Percentiles rank a stretch among this genome's conserved stretches.
These are phyloP conservation scores for Globisporangium nodosum DNA, from an alignment of 352 stramenopile genomes.

Conservation along the genomic window DNA sequence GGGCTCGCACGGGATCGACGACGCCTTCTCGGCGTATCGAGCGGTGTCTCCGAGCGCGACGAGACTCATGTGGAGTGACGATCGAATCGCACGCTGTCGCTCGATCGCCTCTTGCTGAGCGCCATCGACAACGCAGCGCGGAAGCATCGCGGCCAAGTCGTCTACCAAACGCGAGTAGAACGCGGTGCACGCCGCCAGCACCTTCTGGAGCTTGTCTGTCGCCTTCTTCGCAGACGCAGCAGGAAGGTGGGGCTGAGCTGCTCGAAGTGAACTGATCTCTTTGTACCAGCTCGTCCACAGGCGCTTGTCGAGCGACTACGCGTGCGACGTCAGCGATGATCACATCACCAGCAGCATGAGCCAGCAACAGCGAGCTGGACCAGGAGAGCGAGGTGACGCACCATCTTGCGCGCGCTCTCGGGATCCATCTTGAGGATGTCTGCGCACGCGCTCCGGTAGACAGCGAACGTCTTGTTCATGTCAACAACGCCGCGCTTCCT, in stretches of 20 bases:
- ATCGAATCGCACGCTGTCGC: constrained; percentile 14
- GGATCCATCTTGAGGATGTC: constrained; percentile 34
- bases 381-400: constrained; percentile 8
- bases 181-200: constrained; percentile 6
- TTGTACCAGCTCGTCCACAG: constrained; percentile 70
- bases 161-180: constrained; percentile 11
- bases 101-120: background rate
- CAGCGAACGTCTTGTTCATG: background rate
- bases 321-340: too few relatives aligned
- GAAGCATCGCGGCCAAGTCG: background rate
- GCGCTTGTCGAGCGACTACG: constrained; percentile 40
- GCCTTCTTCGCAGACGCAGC: constrained; percentile 2
- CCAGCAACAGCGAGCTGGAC: background rate
- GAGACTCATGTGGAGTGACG: constrained; percentile 37
- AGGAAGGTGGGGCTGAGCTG: constrained; percentile 4
- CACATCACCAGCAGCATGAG: background rate
- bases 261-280: constrained; percentile 30
- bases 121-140: background rate
- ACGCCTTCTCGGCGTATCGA: constrained; percentile 31
- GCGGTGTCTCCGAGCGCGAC: constrained; percentile 45
- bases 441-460: constrained; percentile 20
- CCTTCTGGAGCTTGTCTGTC: background rate
- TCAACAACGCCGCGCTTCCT: background rate
- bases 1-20: constrained; percentile 4
- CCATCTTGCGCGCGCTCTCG: constrained; percentile 26